A percentile compares a stretch with the other conserved stretches of the same genome.
Evolutionary conservation across 73 alveolate species (phyloP).

Genomic region (Tetrahymena elliotti): DNA sequence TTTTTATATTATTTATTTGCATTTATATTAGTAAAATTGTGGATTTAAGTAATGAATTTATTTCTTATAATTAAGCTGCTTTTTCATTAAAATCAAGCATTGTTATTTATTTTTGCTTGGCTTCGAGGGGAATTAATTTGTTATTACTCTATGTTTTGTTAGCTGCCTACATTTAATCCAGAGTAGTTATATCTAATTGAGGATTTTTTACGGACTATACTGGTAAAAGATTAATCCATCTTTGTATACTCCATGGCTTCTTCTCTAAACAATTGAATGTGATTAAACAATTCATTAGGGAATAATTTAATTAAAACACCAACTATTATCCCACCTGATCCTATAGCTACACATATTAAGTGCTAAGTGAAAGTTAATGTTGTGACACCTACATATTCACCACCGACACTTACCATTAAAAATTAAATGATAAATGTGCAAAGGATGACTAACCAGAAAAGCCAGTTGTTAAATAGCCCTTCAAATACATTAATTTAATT

Average conservation of each 20-base stretch:
- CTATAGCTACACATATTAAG: slow-evolving; percentile 54
- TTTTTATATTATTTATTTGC: neutral
- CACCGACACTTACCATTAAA: slow-evolving; percentile 68
- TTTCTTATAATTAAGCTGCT: neutral
- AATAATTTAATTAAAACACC: slow-evolving; percentile 26
- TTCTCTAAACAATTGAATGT: slow-evolving; percentile 19
- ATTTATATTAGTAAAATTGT: neutral
- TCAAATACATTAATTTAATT: slow-evolving; percentile 74
- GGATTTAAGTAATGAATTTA: neutral
- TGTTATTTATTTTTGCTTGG: neutral
- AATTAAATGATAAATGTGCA: slow-evolving; percentile 61
- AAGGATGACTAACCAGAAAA: slow-evolving; percentile 49
- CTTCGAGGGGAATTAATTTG: neutral
- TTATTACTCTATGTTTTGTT: neutral
- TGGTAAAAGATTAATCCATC: slow-evolving; percentile 37
- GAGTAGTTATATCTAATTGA: slow-evolving; percentile 6
- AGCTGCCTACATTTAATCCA: neutral
- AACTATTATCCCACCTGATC: slow-evolving; percentile 27
- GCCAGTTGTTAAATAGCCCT: slow-evolving; percentile 69
- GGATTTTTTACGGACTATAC: slow-evolving; percentile 30
- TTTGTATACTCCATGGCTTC: slow-evolving; percentile 19
- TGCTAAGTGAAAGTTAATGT: slow-evolving; percentile 61
- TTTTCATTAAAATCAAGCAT: neutral
- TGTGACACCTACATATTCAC: slow-evolving; percentile 65
- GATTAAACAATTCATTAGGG: slow-evolving; percentile 21